Conservation (phyloP, 208 protist species). For the Herpetomonas tarakana region DNA sequence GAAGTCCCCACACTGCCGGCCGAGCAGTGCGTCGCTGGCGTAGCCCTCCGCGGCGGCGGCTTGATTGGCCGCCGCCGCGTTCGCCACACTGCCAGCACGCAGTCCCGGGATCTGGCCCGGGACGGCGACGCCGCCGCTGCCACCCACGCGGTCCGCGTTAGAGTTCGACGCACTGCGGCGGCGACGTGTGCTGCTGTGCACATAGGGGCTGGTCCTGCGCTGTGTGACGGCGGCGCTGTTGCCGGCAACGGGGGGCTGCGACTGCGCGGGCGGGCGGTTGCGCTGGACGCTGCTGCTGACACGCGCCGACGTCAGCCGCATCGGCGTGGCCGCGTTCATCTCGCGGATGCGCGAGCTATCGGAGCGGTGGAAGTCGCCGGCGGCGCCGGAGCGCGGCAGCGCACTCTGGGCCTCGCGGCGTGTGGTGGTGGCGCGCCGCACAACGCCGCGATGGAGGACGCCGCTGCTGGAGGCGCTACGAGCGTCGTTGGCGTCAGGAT, state of each 20-base stretch:
- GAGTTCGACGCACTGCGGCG: slow-evolving; percentile 21
- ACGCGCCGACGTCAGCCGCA: slow-evolving; percentile 15
- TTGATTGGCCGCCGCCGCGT: slow-evolving; percentile 12
- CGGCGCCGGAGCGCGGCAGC: slow-evolving; percentile 7
- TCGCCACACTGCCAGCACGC: slow-evolving; percentile 8
- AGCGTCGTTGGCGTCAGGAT: neutral
- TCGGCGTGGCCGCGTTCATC: slow-evolving; percentile 19
- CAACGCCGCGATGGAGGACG: slow-evolving; percentile 3
- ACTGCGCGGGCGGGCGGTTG: slow-evolving; percentile 12
- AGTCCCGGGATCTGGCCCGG: slow-evolving; percentile 17
- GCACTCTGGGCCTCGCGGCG: slow-evolving; percentile 20
- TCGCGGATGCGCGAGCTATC: slow-evolving; percentile 33
- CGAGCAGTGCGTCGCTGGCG: slow-evolving; percentile 28
- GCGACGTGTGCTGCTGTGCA: slow-evolving; percentile 18
- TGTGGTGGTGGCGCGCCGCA: neutral
- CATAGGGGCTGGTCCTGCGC: neutral
- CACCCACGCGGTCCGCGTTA: slow-evolving; percentile 9
- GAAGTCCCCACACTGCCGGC: slow-evolving; percentile 32
- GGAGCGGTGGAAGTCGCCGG: slow-evolving; percentile 23
- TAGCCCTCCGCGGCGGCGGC: slow-evolving; percentile 20
- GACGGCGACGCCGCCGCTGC: neutral
- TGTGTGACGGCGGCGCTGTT: neutral
- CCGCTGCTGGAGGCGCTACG: slow-evolving; percentile 1
- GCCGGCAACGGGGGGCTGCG: too few relatives aligned
- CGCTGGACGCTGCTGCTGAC: slow-evolving; percentile 25